Evolutionary conservation across 1,284 basidiomycete species (phyloP).

Genomic region (Moesziomyces globuligerus): DNA sequence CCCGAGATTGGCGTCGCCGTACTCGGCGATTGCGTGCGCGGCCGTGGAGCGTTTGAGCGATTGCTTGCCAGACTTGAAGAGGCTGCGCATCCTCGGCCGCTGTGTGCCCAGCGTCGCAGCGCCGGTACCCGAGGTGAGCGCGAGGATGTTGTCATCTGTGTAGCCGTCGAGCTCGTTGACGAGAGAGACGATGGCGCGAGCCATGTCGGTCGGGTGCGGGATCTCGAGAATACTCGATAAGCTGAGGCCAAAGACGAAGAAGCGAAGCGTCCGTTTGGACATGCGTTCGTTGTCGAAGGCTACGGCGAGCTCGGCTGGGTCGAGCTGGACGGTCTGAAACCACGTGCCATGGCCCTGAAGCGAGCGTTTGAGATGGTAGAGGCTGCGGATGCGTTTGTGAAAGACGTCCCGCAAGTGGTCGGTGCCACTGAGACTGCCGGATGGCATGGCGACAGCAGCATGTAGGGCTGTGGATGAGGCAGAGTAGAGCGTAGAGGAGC

Average conservation of each 20-base stretch:
- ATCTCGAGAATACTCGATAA: conserved; percentile 51
- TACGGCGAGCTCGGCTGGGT: conserved; percentile 22
- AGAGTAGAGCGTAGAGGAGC: conserved; percentile 12
- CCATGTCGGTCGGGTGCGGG: conserved; percentile 34
- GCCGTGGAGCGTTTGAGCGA: conserved; percentile 33
- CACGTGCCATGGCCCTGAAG: conserved; percentile 35
- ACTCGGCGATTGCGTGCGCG: conserved; percentile 42
- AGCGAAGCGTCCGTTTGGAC: conserved; percentile 48
- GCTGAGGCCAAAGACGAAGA: conserved; percentile 44
- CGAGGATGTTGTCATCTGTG: conserved; percentile 32
- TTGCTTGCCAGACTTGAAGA: conserved; percentile 48
- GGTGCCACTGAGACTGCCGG: conserved; percentile 14
- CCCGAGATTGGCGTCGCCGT: conserved; percentile 27
- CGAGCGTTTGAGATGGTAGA: conserved; percentile 44
- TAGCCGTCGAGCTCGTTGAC: conserved; percentile 49
- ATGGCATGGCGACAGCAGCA: background rate
- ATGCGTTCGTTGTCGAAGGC: conserved; percentile 49
- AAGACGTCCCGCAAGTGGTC: conserved; percentile 39
- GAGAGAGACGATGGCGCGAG: conserved; percentile 39
- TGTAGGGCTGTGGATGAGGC: conserved; percentile 6
- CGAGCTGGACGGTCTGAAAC: conserved; percentile 44
- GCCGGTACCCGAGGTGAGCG: conserved; percentile 23
- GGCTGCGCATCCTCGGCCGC: conserved; percentile 41
- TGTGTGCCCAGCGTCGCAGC: conserved; percentile 23
- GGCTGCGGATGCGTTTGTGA: conserved; percentile 41